These are phyloP conservation scores for Acmispon strigosus DNA, from an alignment of 306 rosid species.

Conservation along the genomic window DNA sequence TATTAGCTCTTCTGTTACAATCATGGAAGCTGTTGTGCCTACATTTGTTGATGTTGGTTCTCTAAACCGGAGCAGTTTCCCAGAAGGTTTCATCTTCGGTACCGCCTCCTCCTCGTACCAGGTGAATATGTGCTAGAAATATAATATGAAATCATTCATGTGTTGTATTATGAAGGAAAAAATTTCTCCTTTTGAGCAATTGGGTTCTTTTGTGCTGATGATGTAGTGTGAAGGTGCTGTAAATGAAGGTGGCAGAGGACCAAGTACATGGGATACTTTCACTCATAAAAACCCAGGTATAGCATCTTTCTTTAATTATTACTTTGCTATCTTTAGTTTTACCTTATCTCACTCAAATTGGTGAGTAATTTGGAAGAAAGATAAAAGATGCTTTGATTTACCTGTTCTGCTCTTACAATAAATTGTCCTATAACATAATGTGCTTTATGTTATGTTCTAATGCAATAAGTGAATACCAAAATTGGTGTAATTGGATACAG, in stretches of 20 bases:
- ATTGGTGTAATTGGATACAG: conserved; percentile 22
- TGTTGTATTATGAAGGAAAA: too few species aligned
- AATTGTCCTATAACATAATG: too few species aligned
- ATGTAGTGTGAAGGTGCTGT: conserved; percentile 34
- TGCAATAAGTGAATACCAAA: background rate
- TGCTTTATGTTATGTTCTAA: too few species aligned
- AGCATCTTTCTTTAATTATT: too few species aligned
- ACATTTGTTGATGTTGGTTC: conserved; percentile 4
- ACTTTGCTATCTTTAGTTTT: background rate
- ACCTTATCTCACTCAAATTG: too few species aligned
- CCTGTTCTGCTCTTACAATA: background rate
- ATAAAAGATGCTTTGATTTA: too few species aligned
- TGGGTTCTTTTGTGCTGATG: background rate
- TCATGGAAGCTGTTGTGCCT: background rate
- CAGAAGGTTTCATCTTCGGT: conserved; percentile 26
- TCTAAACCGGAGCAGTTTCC: conserved; percentile 23
- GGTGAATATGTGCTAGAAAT: background rate
- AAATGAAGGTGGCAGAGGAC: conserved; percentile 28
- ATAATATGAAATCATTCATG: too few species aligned
- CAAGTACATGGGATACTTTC: conserved; percentile 18
- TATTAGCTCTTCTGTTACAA: background rate
- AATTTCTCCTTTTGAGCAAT: too few species aligned
- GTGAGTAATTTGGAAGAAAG: too few species aligned
- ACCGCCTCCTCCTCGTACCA: conserved; percentile 33
- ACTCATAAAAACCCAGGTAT: conserved; percentile 28